Conservation (phyloP, 1,284 basidiomycete genomes). For the Anthracocystis panici-leucophaei region DNA sequence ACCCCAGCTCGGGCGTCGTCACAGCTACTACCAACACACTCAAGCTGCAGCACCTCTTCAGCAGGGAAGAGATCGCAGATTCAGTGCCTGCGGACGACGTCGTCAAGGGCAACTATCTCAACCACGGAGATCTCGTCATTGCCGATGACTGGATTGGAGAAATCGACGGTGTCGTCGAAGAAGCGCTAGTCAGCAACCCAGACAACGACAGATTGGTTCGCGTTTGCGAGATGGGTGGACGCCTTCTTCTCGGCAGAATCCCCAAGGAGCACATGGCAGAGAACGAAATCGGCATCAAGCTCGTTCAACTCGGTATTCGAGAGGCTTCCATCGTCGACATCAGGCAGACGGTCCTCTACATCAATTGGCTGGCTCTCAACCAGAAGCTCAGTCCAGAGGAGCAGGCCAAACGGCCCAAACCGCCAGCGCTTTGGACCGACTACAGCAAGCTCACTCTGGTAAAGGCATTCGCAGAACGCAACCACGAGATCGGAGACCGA, state of each 20-base stretch:
- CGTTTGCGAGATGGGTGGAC: conserved; percentile 37
- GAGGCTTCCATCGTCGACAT: conserved; percentile 75
- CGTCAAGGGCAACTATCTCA: conserved; percentile 43
- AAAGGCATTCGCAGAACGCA: conserved; percentile 45
- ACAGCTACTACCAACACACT: conserved; percentile 76
- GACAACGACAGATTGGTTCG: conserved; percentile 69
- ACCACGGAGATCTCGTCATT: conserved; percentile 74
- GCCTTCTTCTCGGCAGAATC: conserved; percentile 43
- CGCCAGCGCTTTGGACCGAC: conserved; percentile 47
- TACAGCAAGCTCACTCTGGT: conserved; percentile 44
- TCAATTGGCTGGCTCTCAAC: conserved; percentile 89
- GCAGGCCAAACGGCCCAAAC: conserved; percentile 45
- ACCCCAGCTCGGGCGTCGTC: conserved; percentile 83
- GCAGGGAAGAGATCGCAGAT: conserved; percentile 74
- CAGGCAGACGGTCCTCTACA: conserved; percentile 81
- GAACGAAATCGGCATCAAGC: conserved; percentile 69
- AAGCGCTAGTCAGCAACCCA: conserved; percentile 77
- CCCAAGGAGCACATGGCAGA: conserved; percentile 49
- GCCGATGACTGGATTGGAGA: conserved; percentile 89
- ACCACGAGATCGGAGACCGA: conserved; percentile 67
- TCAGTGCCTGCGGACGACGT: conserved; percentile 78
- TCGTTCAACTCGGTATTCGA: conserved; percentile 69
- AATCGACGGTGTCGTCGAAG: conserved; percentile 79
- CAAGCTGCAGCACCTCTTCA: conserved; percentile 81
- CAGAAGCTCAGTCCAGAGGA: conserved; percentile 73